Conservation (phyloP, 805 yeast species). For the Hanseniaspora lachancei region DNA sequence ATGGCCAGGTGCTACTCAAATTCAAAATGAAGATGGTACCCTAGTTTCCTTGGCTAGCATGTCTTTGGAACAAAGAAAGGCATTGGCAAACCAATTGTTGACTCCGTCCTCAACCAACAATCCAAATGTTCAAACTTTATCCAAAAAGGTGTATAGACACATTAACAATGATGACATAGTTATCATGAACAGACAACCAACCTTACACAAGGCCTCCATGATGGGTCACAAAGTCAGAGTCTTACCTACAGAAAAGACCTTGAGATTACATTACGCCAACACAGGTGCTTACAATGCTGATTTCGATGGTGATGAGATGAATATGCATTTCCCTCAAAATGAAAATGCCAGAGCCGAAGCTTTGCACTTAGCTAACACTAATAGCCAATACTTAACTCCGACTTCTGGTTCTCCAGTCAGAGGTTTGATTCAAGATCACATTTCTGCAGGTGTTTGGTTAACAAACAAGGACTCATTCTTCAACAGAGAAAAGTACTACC, state of each 20-base stretch:
- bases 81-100: constrained; percentile 82
- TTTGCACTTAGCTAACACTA: constrained; percentile 85
- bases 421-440: constrained; percentile 98
- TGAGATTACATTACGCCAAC: constrained; percentile 93
- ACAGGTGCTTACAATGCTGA: constrained; percentile 99
- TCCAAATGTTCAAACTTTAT: constrained; percentile 47
- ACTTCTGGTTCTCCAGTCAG: constrained; percentile 97
- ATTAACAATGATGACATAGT: constrained; percentile 91
- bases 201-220: constrained; percentile 98
- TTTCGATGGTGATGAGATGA: constrained; percentile 99
- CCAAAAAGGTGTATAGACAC: constrained; percentile 90
- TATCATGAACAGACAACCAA: constrained; percentile 97
- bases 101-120: constrained; percentile 49
- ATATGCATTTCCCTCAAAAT: constrained; percentile 97
- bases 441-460: constrained; percentile 97
- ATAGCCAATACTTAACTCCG: constrained; percentile 93
- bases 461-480: constrained; percentile 86
- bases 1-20: constrained; percentile 98
- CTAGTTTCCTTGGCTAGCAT: constrained; percentile 70
- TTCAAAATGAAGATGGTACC: constrained; percentile 90
- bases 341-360: constrained; percentile 97
- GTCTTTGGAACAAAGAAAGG: constrained; percentile 87
- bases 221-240: constrained; percentile 99
- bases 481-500: constrained; percentile 85
- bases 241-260: constrained; percentile 91